Evolutionary conservation across 345 rosid species (phyloP), one percentile per base, ranked within the genome.

Genomic region (Populus simonii): DNA sequence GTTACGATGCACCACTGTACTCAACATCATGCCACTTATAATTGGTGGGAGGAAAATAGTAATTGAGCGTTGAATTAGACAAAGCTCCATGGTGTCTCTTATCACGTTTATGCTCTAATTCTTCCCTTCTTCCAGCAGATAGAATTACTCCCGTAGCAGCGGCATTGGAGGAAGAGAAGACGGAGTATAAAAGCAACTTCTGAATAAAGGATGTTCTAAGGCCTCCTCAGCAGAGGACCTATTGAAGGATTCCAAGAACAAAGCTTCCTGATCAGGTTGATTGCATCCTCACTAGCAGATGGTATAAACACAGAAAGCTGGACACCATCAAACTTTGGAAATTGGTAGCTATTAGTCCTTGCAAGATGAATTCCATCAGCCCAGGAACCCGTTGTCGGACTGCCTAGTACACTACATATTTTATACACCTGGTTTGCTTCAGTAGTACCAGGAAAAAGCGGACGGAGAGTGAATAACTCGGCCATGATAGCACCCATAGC

Each of bases 401-500:
- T 89, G 43, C 98, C 99, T 76, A 93, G 82, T 59, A 92, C 91
- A 76, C 89, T 80, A 84, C 99, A 96, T 78, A 93, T 91, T 87
- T 93, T 93, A 79, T 87, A 89, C 71, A 96, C 90, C 88, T 96
- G 96, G 90, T 96, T 98, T 63, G 91, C 93, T 86, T 96, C 99
- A 82, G 98, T 95, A 76, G 81, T 84, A 63, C 98, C 98, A 4
- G 98, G 99, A 74, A 93, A 93, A 74, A 95, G 95, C 70, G 99
- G 99, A 67, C 88, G 91, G n/a, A 95, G 89, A 71, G 87, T 81
- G 74, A 93, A 83, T 79, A 93, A 71, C 80, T 92, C 99, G 33
- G 98, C 96, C 92, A 95, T 89, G 31, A 95, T 93, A 61, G 99
- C 98, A 67, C 97, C 99, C 97, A 92, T 93, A 6, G 97, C 98